Base-by-base conservation (phyloP, 164 flowering plant species). In the Magnolia changhungtana region DNA sequence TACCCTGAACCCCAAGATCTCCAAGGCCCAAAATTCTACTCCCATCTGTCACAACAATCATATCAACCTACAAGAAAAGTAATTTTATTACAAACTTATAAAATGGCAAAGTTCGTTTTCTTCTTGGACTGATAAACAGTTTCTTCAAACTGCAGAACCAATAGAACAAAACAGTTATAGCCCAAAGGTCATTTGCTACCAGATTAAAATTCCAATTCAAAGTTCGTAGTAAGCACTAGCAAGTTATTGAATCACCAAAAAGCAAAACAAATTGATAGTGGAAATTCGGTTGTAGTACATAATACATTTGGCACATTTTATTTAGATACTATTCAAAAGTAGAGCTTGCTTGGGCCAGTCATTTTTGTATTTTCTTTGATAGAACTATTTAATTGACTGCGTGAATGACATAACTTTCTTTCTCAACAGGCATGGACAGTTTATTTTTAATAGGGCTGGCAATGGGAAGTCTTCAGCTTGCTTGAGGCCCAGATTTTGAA, bases 1-100 rank as follows among this genome's bases (percentile, higher is more conserved):
- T 92, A 63, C 99, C 99, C 76, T 96, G 99, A 84, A 96, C 91
- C 65, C 98, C 99, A 80, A 92, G 95, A 84, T 96, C 99, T 80
- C 99, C 99, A 79, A 96, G 97, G 79, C 99, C 99, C 83, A 96
- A 84, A 80, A 96, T 91, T 85, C 99, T 88, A 82, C 98, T 92
- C 81, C 99, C 99, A 89, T 96, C 99, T 6, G 99, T 96, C 75
- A 96, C 99, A 76, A 96, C 99, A 80, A 96, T 94, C 98, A 96
- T 96, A 85, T 96, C 99, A 79, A 96, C 99, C 97, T 95, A 80
- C 79, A 86, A 70, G 4, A 76, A 50, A 74, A 77, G 23, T n/a
- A 18, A 24, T 9, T 37, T 45, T 51, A 61, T 74, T 74, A 78
- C 50, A 77, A n/a, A 19, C 63, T 61, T 51, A 20, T 19, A 29